Percentiles rank a stretch among this genome's conserved stretches.
Evolutionary conservation across 768 basidiomycete genomes (phyloP).

Genomic region (Hemileccinum impolitum): DNA sequence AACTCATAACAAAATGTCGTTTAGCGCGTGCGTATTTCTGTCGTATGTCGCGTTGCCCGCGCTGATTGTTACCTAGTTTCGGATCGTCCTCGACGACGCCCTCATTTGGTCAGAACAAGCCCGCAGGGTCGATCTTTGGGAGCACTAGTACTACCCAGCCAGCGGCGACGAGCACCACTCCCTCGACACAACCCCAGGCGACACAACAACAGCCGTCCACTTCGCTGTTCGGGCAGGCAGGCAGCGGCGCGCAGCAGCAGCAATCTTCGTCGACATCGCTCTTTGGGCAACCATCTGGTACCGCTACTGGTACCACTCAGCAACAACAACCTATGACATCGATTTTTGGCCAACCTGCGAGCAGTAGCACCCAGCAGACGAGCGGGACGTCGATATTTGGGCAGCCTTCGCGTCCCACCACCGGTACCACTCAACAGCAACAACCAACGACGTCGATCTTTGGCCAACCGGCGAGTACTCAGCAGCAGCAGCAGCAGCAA

Average conservation of each 20-base stretch:
- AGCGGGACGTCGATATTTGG: neutral
- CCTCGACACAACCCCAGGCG: slow-evolving; percentile 11
- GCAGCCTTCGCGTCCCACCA: neutral
- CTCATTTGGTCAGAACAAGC: slow-evolving; percentile 31
- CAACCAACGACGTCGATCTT: slow-evolving; percentile 33
- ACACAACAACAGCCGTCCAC: slow-evolving; percentile 7
- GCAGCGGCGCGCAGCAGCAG: too few relatives aligned
- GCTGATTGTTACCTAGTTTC: slow-evolving; percentile 21
- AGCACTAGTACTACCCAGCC: slow-evolving; percentile 23
- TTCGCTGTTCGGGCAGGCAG: too few relatives aligned
- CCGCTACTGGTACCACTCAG: neutral
- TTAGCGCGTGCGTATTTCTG: slow-evolving; percentile 15
- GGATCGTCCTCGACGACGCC: slow-evolving; percentile 42
- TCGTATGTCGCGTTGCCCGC: neutral
- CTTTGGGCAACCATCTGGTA: neutral
- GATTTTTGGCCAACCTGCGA: neutral
- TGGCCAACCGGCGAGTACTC: slow-evolving; percentile 27
- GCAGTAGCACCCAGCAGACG: slow-evolving; percentile 10
- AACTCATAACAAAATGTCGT: slow-evolving; percentile 14
- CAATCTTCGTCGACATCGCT: slow-evolving; percentile 21
- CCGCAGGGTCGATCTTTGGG: slow-evolving; percentile 39
- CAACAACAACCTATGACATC: neutral
- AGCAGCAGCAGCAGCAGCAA: slow-evolving; percentile 16
- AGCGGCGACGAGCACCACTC: slow-evolving; percentile 11
- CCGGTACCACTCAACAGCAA: slow-evolving; percentile 7